Conservation (phyloP, 257 asterid species). For the Solanum stenotomum region DNA sequence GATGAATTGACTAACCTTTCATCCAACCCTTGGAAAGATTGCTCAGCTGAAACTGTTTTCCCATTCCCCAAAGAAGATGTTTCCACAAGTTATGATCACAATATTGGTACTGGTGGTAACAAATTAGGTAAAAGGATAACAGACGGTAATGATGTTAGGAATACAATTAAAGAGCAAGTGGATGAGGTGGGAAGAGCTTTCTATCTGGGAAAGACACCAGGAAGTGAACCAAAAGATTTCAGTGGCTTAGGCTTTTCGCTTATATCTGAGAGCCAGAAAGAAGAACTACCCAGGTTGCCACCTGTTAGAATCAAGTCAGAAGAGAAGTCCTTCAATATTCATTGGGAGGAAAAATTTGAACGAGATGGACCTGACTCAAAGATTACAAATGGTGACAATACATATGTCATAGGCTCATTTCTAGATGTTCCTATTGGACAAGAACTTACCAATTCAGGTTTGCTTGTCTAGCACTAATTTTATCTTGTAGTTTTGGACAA, state of each 20-base stretch:
- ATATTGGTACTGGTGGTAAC: background rate
- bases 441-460: slow-evolving; percentile 11
- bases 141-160: slow-evolving; percentile 1
- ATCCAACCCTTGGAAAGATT: slow-evolving; percentile 2
- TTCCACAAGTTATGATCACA: slow-evolving; percentile 1
- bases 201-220: slow-evolving; percentile 4
- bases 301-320: slow-evolving; percentile 17
- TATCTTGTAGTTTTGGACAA: background rate
- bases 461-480: background rate
- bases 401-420: slow-evolving; percentile 13
- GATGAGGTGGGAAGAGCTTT: slow-evolving; percentile 19
- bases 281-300: slow-evolving; percentile 21
- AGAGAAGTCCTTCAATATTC: slow-evolving; percentile 9
- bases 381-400: slow-evolving; percentile 3
- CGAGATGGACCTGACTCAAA: slow-evolving; percentile 12
- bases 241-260: background rate
- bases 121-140: slow-evolving; percentile 2
- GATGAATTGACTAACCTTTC: background rate
- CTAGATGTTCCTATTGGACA: slow-evolving; percentile 23
- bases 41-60: slow-evolving; percentile 1
- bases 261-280: slow-evolving; percentile 12
- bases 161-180: slow-evolving; percentile 6
- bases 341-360: slow-evolving; percentile 19
- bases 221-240: slow-evolving; percentile 4
- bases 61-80: slow-evolving; percentile 8